These are phyloP conservation scores for Plasmodium vivax DNA, from an alignment of 169 alveolate species.

Conservation along the genomic window DNA sequence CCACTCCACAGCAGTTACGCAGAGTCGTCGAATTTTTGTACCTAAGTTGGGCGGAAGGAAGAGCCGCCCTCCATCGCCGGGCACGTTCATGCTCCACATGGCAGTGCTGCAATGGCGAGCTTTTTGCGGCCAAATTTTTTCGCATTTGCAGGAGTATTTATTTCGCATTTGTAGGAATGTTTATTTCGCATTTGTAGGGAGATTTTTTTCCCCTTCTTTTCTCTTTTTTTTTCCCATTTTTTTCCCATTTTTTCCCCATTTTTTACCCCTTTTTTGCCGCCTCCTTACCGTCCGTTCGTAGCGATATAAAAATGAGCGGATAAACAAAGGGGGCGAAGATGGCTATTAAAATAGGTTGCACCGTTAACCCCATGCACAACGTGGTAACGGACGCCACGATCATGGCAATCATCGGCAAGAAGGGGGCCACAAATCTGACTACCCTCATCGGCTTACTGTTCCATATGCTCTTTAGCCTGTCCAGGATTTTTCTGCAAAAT, in stretches of 20 bases:
- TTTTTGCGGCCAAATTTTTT: neutral
- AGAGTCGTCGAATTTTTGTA: neutral
- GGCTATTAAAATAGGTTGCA: neutral
- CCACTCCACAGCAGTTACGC: too few relatives aligned
- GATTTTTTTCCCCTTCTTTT: neutral
- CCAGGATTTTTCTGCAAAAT: neutral
- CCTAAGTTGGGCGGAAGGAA: neutral
- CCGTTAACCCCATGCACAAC: neutral
- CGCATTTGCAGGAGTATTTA: too few relatives aligned
- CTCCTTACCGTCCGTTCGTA: neutral
- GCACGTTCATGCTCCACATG: neutral
- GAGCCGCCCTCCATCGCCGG: neutral
- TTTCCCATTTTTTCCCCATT: neutral
- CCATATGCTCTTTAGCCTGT: neutral
- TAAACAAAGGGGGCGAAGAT: conserved; percentile 10
- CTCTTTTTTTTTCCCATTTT: neutral
- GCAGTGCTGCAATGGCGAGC: neutral
- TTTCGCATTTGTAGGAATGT: too few relatives aligned
- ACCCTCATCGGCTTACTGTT: neutral
- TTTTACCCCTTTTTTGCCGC: neutral
- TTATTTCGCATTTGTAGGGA: too few relatives aligned
- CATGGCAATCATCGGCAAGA: neutral
- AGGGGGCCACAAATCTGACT: conserved; percentile 1
- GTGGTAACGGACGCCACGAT: neutral
- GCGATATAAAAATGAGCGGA: conserved; percentile 15